Conservation (phyloP, 257 asterid genomes). For the Solanum phureja region DNA sequence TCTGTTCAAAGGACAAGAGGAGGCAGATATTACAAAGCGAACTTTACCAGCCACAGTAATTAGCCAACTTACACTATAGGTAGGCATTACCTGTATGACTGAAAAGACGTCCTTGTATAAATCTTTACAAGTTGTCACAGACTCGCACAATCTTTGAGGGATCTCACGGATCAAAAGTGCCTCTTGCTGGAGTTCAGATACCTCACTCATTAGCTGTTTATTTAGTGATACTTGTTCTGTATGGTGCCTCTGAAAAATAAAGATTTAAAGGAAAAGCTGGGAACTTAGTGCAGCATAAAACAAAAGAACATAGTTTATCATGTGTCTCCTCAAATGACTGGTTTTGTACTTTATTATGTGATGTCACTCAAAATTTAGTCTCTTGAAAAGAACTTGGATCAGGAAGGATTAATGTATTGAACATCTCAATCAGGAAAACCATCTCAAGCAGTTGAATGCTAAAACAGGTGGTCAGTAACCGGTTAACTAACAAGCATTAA, state of each 20-base stretch:
- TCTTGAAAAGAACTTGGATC: background rate
- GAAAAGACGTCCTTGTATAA: slow-evolving; percentile 44
- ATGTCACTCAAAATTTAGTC: background rate
- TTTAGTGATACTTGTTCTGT: slow-evolving; percentile 41
- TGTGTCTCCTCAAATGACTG: background rate
- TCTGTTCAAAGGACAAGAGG: slow-evolving; percentile 28
- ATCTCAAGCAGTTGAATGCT: background rate
- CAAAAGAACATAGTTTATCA: background rate
- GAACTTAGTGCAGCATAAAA: background rate
- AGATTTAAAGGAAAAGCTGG: slow-evolving; percentile 4
- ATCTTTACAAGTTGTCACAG: slow-evolving; percentile 54
- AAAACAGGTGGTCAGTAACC: background rate
- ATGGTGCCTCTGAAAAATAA: slow-evolving; percentile 41
- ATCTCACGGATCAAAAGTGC: slow-evolving; percentile 30
- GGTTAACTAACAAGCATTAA: background rate
- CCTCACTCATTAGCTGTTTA: slow-evolving; percentile 38
- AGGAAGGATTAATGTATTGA: background rate
- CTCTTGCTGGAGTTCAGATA: slow-evolving; percentile 56
- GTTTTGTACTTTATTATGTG: background rate
- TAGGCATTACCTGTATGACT: slow-evolving; percentile 45
- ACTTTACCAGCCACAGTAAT: background rate
- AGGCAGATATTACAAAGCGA: background rate
- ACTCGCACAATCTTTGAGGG: slow-evolving; percentile 43
- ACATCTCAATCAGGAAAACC: background rate
- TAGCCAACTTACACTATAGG: background rate